A percentile compares a stretch with the other conserved stretches of the same genome.
These are phyloP conservation scores for Cymodocea nodosa DNA, from an alignment of 116 monocot genomes.

Conservation along the genomic window DNA sequence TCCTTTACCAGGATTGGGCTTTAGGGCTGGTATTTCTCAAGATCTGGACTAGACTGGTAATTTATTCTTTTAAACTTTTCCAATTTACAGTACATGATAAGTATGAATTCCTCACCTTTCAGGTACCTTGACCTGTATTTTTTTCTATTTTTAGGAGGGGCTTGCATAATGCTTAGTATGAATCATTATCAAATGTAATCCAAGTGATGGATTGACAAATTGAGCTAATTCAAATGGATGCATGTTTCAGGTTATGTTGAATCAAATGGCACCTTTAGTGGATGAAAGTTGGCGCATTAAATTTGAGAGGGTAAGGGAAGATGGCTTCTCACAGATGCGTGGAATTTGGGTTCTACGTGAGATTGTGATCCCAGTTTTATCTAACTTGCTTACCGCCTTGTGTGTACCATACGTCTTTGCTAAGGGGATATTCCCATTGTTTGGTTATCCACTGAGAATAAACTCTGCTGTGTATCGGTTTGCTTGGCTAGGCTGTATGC, in stretches of 20 bases:
- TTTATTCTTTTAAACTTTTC: background rate
- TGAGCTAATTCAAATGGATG: no score
- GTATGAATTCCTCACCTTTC: no score
- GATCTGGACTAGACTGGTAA: conserved; percentile 93
- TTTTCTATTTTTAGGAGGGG: no score
- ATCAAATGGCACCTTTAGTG: conserved; percentile 89
- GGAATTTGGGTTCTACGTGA: conserved; percentile 90
- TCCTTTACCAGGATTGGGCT: conserved; percentile 97
- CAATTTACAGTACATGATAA: background rate
- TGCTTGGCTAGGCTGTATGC: conserved; percentile 83
- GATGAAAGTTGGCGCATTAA: conserved; percentile 86
- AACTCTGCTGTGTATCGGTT: conserved; percentile 95
- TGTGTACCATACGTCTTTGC: conserved; percentile 93
- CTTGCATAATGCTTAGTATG: no score
- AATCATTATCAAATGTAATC: no score
- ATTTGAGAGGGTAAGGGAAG: conserved; percentile 75
- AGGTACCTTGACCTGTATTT: no score
- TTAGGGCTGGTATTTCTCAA: conserved; percentile 87
- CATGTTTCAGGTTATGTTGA: conserved; percentile 64
- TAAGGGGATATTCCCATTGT: conserved; percentile 70
- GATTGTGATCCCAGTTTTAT: conserved; percentile 68
- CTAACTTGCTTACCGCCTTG: conserved; percentile 78
- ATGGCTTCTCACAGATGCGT: conserved; percentile 76
- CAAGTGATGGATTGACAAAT: no score
- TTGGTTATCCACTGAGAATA: conserved; percentile 78